Percentiles rank a stretch among this genome's conserved stretches.
Evolutionary conservation across 2,329 filamentous ascomycete genomes (phyloP).

Genomic region (Elsinoe ampelina): DNA sequence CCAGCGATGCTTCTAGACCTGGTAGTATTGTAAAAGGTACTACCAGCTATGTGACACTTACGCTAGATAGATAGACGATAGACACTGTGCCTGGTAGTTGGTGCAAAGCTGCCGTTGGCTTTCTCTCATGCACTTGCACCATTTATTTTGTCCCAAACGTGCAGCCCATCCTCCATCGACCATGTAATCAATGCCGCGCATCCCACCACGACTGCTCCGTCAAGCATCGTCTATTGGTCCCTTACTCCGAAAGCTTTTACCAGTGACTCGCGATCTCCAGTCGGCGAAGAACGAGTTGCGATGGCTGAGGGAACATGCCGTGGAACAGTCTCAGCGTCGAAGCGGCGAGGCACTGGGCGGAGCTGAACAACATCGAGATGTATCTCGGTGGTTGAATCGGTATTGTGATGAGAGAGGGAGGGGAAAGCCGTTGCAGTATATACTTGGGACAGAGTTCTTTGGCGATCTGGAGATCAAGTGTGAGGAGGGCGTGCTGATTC

Average conservation of each 20-base stretch:
- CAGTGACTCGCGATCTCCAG: constrained; percentile 52
- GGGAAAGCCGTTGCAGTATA: constrained; percentile 81
- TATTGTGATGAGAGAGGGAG: constrained; percentile 37
- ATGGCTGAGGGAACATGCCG: constrained; percentile 57
- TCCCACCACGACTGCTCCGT: constrained; percentile 21
- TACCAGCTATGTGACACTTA: no score
- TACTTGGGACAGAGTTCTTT: constrained; percentile 82
- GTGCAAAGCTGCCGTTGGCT: no score
- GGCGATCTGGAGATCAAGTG: constrained; percentile 73
- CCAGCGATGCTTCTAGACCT: no score
- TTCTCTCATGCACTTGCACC: not conserved
- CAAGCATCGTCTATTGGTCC: constrained; percentile 20
- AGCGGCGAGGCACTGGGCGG: no score
- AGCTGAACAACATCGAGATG: constrained; percentile 17
- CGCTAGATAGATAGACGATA: no score
- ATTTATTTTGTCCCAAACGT: not conserved
- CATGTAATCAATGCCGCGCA: constrained; percentile 23
- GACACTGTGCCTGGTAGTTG: no score
- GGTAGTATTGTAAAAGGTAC: no score
- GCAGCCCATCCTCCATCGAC: not conserved
- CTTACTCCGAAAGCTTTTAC: constrained; percentile 52
- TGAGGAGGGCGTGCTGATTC: constrained; percentile 70
- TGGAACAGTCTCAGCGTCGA: constrained; percentile 16
- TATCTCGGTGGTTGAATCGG: constrained; percentile 13
- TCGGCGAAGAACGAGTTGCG: constrained; percentile 60